A percentile compares a stretch with the other conserved stretches of the same genome.
phyloP scores from a whole-genome alignment of 805 yeast genomes.

The Kazachstania viticola region DNA sequence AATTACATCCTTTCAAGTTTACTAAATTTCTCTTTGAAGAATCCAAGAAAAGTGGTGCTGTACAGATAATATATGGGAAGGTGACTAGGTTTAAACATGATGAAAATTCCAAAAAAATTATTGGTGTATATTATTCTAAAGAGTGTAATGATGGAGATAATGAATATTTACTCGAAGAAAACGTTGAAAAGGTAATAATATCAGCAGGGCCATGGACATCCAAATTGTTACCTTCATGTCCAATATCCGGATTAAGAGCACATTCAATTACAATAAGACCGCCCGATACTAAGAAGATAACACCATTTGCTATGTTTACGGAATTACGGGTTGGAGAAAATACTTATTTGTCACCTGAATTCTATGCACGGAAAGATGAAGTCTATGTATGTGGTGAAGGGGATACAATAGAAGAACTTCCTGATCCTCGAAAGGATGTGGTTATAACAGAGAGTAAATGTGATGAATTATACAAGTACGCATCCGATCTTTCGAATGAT shows the following conservation, averaged over 20 bases:
- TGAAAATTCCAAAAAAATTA: constrained; percentile 53
- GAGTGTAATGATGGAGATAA: constrained; percentile 25
- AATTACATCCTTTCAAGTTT: constrained; percentile 90
- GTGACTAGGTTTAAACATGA: constrained; percentile 57
- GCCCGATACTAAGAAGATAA: constrained; percentile 49
- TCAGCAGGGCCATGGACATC: constrained; percentile 97
- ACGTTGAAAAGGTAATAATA: constrained; percentile 75
- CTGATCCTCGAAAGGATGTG: constrained; percentile 90
- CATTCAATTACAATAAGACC: constrained; percentile 91
- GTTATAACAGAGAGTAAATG: constrained; percentile 80
- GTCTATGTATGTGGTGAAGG: constrained; percentile 97
- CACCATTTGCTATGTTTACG: constrained; percentile 90
- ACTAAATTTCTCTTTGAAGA: constrained; percentile 73
- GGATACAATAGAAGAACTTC: constrained; percentile 79
- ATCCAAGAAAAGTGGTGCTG: constrained; percentile 71
- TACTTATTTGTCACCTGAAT: constrained; percentile 79
- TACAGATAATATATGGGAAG: constrained; percentile 78
- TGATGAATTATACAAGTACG: constrained; percentile 74
- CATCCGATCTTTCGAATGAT: constrained; percentile 61
- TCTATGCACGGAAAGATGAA: constrained; percentile 91
- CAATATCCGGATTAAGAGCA: constrained; percentile 87
- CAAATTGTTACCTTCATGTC: constrained; percentile 80
- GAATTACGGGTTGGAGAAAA: constrained; percentile 64
- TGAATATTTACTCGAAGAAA: too few species aligned
- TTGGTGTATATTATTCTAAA: constrained; percentile 52